Conservation (phyloP, 2,329 filamentous ascomycete species). For the Botrytis squamosa region DNA sequence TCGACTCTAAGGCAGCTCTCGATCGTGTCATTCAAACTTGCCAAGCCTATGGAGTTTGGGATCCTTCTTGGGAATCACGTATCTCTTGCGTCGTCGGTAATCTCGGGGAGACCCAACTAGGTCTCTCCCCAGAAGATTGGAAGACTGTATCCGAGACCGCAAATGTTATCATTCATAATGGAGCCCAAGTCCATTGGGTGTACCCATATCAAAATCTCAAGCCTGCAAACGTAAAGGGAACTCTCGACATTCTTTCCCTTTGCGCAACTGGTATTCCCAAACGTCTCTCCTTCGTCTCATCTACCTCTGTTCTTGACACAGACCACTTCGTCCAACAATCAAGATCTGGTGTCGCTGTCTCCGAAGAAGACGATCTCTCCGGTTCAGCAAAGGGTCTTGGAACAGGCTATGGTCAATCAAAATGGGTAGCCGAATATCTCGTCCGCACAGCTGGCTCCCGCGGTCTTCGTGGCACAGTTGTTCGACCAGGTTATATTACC, state of each 20-base stretch:
- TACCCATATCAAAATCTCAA: slow-evolving; percentile 71
- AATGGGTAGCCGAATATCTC: slow-evolving; percentile 73
- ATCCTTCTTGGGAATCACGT: slow-evolving; percentile 62
- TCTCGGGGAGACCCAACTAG: slow-evolving; percentile 69
- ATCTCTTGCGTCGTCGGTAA: slow-evolving; percentile 72
- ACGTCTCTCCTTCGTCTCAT: slow-evolving; percentile 76
- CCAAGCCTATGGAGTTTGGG: slow-evolving; percentile 78
- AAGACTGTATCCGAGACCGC: slow-evolving; percentile 61
- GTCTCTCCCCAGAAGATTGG: slow-evolving; percentile 67
- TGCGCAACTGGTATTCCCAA: slow-evolving; percentile 78
- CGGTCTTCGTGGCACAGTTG: slow-evolving; percentile 71
- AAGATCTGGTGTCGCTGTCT: slow-evolving; percentile 61
- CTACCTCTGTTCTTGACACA: slow-evolving; percentile 78
- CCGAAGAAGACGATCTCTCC: slow-evolving; percentile 74
- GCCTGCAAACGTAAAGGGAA: slow-evolving; percentile 76
- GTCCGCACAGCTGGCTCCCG: slow-evolving; percentile 75
- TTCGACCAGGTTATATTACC: slow-evolving; percentile 82
- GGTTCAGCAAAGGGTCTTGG: slow-evolving; percentile 74
- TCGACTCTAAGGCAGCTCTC: slow-evolving; percentile 57
- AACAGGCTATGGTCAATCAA: slow-evolving; percentile 88
- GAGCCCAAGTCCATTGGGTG: slow-evolving; percentile 79
- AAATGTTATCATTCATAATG: slow-evolving; percentile 80
- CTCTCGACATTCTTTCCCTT: slow-evolving; percentile 71
- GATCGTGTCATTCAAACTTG: slow-evolving; percentile 66
- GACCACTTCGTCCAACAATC: slow-evolving; percentile 78